Conservation (phyloP, 805 yeast genomes). For the Metschnikowia vanudenii region DNA sequence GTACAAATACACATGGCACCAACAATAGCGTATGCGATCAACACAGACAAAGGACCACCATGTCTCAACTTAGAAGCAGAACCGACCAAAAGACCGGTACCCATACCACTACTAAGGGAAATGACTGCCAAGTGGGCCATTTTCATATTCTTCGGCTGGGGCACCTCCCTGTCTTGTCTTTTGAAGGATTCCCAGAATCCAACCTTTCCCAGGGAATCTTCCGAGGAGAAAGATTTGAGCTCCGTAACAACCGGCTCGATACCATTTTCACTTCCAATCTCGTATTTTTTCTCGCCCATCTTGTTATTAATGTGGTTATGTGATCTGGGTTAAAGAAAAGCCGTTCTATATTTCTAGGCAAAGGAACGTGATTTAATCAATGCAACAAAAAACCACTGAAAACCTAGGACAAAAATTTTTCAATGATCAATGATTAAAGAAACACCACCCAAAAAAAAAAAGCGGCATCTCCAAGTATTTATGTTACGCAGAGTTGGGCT, state of each 20-base stretch:
- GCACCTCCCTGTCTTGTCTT: constrained; percentile 13
- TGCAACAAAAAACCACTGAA: no score
- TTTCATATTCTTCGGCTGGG: constrained; percentile 16
- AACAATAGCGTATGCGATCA: constrained; percentile 25
- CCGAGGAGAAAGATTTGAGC: constrained; percentile 12
- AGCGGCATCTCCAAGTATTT: no score
- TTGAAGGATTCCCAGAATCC: constrained; percentile 20
- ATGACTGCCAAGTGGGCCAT: constrained; percentile 33
- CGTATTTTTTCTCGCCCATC: constrained; percentile 9
- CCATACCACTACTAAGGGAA: constrained; percentile 39
- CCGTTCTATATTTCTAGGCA: no score
- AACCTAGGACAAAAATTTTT: no score
- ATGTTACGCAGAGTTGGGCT: not conserved
- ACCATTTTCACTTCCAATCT: constrained; percentile 7
- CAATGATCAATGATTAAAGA: no score
- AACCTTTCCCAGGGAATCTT: constrained; percentile 3
- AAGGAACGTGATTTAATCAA: no score
- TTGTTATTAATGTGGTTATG: not conserved
- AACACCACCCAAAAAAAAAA: no score
- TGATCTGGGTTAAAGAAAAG: no score
- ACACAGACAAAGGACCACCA: constrained; percentile 27
- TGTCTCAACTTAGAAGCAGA: constrained; percentile 29
- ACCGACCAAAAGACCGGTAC: constrained; percentile 45
- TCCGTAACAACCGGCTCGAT: constrained; percentile 21
- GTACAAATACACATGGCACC: constrained; percentile 32